Conservation (phyloP, 495 filamentous ascomycete genomes). For the Filosporella fistucella region DNA sequence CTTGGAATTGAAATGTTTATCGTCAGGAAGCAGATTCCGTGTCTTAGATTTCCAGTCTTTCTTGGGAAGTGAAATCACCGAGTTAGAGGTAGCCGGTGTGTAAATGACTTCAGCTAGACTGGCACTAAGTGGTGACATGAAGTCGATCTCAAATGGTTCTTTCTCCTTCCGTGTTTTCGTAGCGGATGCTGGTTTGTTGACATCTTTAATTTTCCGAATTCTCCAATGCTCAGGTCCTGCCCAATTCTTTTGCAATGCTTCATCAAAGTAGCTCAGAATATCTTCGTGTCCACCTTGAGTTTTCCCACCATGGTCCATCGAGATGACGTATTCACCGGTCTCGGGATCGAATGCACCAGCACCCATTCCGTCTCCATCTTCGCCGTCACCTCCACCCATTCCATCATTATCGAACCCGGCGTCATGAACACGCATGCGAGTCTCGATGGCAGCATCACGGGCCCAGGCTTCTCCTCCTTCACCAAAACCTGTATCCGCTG, state of each 20-base stretch:
- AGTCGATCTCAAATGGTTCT: slow-evolving; percentile 93
- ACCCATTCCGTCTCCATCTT: slow-evolving; percentile 41
- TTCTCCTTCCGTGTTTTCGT: slow-evolving; percentile 79
- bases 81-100: slow-evolving; percentile 74
- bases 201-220: slow-evolving; percentile 88
- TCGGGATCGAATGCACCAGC: slow-evolving; percentile 58
- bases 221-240: slow-evolving; percentile 99
- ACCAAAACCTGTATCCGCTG: slow-evolving; percentile 62
- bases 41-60: slow-evolving; percentile 93
- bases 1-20: slow-evolving; percentile 96
- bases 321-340: slow-evolving; percentile 63
- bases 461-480: slow-evolving; percentile 74
- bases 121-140: slow-evolving; percentile 64
- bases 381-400: slow-evolving; percentile 41
- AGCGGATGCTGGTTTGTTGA: slow-evolving; percentile 53
- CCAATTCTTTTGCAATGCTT: slow-evolving; percentile 94
- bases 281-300: slow-evolving; percentile 70
- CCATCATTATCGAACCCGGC: slow-evolving; percentile 47
- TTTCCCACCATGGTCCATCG: slow-evolving; percentile 57
- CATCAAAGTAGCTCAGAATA: slow-evolving; percentile 95
- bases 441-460: slow-evolving; percentile 59
- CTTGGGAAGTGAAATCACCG: slow-evolving; percentile 79
- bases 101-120: slow-evolving; percentile 76
- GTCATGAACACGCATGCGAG: slow-evolving; percentile 55
- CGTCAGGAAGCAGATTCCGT: slow-evolving; percentile 89